These are phyloP conservation scores for Moniliophthora roreri DNA, from an alignment of 1,284 basidiomycete species.

Conservation along the genomic window DNA sequence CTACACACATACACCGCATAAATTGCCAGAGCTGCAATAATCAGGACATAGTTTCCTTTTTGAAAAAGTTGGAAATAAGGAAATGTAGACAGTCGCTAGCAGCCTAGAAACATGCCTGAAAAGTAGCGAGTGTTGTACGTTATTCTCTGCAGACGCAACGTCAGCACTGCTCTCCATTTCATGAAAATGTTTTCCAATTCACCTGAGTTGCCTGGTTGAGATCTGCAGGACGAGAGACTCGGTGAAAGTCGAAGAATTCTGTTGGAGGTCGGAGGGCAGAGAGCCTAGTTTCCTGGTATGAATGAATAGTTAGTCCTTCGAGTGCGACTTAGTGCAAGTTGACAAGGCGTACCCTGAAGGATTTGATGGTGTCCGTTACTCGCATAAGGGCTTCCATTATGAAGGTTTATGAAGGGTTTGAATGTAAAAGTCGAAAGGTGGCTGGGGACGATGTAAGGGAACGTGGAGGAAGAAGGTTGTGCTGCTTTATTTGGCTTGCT, in stretches of 20 bases:
- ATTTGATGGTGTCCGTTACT: slow-evolving; percentile 68
- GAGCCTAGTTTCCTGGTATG: slow-evolving; percentile 74
- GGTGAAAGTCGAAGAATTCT: slow-evolving; percentile 90
- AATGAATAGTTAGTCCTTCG: not conserved
- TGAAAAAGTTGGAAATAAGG: not conserved
- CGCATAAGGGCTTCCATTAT: slow-evolving; percentile 63
- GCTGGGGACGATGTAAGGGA: not conserved
- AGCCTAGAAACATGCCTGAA: slow-evolving; percentile 52
- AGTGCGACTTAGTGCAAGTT: not conserved
- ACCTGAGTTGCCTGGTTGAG: slow-evolving; percentile 71
- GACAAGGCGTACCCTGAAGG: slow-evolving; percentile 58
- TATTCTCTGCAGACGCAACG: slow-evolving; percentile 61
- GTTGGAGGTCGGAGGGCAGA: slow-evolving; percentile 76
- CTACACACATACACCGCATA: slow-evolving; percentile 80
- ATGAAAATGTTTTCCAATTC: slow-evolving; percentile 27
- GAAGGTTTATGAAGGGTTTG: not conserved
- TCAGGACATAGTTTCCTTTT: slow-evolving; percentile 84
- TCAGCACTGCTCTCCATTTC: slow-evolving; percentile 2
- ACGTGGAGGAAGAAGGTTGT: slow-evolving; percentile 2
- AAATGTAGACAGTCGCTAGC: not conserved
- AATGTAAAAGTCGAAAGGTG: not conserved
- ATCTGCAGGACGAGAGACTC: slow-evolving; percentile 80
- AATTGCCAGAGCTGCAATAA: slow-evolving; percentile 80
- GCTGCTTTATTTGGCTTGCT: slow-evolving; percentile 1
- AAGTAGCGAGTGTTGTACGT: slow-evolving; percentile 95